phyloP scores from a whole-genome alignment of 345 rosid genomes.

The Ceriops tagal region DNA sequence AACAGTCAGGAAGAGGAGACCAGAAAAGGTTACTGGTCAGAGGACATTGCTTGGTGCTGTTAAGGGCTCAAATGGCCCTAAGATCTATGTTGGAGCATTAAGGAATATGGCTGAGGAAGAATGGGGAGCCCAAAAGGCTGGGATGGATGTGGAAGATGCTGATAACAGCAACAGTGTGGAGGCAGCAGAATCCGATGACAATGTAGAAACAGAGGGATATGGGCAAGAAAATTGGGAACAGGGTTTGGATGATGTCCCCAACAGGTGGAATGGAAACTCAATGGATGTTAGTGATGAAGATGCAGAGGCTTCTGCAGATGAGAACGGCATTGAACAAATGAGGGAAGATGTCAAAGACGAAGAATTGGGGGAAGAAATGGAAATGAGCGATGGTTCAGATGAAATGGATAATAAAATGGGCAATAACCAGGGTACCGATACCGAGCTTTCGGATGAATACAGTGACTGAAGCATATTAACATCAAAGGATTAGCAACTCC shows the following conservation, averaged over 20 bases:
- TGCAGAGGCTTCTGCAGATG: slow-evolving; percentile 42
- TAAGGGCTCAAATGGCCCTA: slow-evolving; percentile 22
- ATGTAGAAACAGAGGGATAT: slow-evolving; percentile 46
- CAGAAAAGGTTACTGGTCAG: slow-evolving; percentile 43
- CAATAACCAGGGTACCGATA: slow-evolving; percentile 43
- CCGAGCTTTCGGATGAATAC: slow-evolving; percentile 61
- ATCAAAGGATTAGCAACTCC: too few species aligned
- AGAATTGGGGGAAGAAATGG: slow-evolving; percentile 33
- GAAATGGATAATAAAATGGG: slow-evolving; percentile 30
- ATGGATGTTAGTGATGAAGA: slow-evolving; percentile 61
- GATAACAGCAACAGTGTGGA: slow-evolving; percentile 62
- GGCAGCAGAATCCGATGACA: slow-evolving; percentile 62
- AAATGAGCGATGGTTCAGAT: slow-evolving; percentile 53
- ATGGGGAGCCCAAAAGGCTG: slow-evolving; percentile 39
- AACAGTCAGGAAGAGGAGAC: slow-evolving; percentile 75
- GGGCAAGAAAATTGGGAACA: slow-evolving; percentile 58
- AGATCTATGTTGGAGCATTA: slow-evolving; percentile 8
- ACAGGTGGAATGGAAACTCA: slow-evolving; percentile 46
- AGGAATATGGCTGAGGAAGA: slow-evolving; percentile 34
- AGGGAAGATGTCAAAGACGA: slow-evolving; percentile 39
- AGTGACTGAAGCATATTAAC: slow-evolving; percentile 45
- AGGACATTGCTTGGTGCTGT: slow-evolving; percentile 18
- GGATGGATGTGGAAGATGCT: slow-evolving; percentile 40
- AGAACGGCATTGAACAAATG: slow-evolving; percentile 28
- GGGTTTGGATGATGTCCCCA: slow-evolving; percentile 29